Percentiles rank a stretch among this genome's conserved stretches.
These are phyloP conservation scores for Aspergillus pseudoviridinutans DNA, from an alignment of 2,329 filamentous ascomycete species.

Conservation along the genomic window DNA sequence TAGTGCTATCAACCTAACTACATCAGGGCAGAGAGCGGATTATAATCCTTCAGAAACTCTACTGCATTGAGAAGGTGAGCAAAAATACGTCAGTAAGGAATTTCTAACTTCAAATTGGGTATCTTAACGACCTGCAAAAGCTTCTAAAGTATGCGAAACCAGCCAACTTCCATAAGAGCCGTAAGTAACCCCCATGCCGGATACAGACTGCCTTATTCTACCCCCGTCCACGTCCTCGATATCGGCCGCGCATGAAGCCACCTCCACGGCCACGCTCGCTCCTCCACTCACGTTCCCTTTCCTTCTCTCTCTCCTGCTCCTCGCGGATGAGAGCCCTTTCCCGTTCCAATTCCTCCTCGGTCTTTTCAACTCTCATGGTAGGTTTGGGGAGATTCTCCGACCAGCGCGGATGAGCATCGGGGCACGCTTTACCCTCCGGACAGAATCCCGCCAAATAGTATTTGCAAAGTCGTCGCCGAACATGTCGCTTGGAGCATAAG, in stretches of 20 bases:
- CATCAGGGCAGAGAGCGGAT: not conserved
- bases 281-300: constrained; percentile 52
- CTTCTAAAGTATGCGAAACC: not conserved
- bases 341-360: constrained; percentile 63
- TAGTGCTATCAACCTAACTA: not conserved
- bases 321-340: constrained; percentile 55
- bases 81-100: not conserved
- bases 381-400: constrained; percentile 59
- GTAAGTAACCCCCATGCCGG: not conserved
- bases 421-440: constrained; percentile 73
- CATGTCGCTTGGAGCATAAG: constrained; percentile 81
- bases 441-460: constrained; percentile 95
- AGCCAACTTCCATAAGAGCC: not conserved
- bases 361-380: constrained; percentile 64
- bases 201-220: constrained; percentile 7
- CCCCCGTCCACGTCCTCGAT: constrained; percentile 46
- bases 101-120: not conserved
- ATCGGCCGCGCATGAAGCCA: constrained; percentile 41
- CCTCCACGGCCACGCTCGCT: constrained; percentile 50
- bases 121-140: not conserved
- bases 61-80: not conserved
- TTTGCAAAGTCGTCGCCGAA: constrained; percentile 72
- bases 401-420: constrained; percentile 78
- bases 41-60: not conserved
- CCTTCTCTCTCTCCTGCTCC: constrained; percentile 55